These are phyloP conservation scores for Cryptococcus neoformans DNA, from an alignment of 1,284 basidiomycete species.

Conservation along the genomic window DNA sequence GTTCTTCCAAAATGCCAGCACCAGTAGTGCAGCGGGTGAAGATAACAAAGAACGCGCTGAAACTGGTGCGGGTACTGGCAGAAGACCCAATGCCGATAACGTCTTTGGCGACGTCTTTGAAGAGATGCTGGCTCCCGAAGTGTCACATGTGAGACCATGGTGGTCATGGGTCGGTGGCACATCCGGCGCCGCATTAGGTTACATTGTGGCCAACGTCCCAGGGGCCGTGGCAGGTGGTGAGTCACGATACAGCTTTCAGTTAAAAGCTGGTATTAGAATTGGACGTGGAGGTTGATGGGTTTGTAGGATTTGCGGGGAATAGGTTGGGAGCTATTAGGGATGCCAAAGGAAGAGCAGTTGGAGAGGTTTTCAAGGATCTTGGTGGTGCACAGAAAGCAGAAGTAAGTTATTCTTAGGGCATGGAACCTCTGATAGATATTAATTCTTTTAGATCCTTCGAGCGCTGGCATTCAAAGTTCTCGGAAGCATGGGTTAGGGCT, in stretches of 20 bases:
- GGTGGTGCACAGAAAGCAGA: slow-evolving; percentile 80
- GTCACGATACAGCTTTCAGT: slow-evolving; percentile 6
- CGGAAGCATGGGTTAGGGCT: slow-evolving; percentile 51
- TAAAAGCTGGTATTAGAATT: neutral
- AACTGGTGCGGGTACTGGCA: slow-evolving; percentile 5
- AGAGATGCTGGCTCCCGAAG: slow-evolving; percentile 60
- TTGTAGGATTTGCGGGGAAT: slow-evolving; percentile 72
- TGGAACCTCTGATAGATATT: neutral
- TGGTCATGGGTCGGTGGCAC: slow-evolving; percentile 61
- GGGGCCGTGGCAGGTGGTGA: slow-evolving; percentile 56
- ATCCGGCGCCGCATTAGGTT: slow-evolving; percentile 63
- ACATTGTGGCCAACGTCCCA: slow-evolving; percentile 83
- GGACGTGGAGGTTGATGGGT: neutral
- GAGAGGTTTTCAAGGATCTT: slow-evolving; percentile 80
- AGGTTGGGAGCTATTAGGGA: slow-evolving; percentile 81
- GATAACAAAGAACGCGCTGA: slow-evolving; percentile 11
- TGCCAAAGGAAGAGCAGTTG: slow-evolving; percentile 89
- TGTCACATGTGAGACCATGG: slow-evolving; percentile 43
- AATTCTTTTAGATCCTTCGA: slow-evolving; percentile 65
- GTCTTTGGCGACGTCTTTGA: slow-evolving; percentile 89
- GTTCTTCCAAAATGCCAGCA: slow-evolving; percentile 57
- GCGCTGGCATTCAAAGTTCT: slow-evolving; percentile 87
- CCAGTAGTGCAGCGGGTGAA: slow-evolving; percentile 9
- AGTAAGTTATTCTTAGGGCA: slow-evolving; percentile 53
- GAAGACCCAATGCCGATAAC: slow-evolving; percentile 68